phyloP scores from a whole-genome alignment of 371 early-diverging fungal species.

The Mortierella sp. region DNA sequence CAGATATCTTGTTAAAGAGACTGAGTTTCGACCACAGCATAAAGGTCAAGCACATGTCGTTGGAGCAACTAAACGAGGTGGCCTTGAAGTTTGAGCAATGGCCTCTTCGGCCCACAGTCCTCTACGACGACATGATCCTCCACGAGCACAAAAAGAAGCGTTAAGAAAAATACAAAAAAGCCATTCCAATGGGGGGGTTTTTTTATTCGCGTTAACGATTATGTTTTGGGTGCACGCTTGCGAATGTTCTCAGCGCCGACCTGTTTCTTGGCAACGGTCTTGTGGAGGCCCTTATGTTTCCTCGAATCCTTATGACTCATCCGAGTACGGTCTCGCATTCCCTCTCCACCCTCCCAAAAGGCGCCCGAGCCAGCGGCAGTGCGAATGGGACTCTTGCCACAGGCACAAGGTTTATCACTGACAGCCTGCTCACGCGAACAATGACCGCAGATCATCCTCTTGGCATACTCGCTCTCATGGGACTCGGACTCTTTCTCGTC shows the following conservation, averaged over 20 bases:
- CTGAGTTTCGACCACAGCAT: conserved; percentile 65
- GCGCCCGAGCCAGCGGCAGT: conserved; percentile 61
- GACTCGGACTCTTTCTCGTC: conserved; percentile 83
- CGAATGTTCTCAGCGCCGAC: conserved; percentile 66
- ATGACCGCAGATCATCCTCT: conserved; percentile 92
- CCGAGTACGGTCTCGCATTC: conserved; percentile 81
- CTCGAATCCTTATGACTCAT: conserved; percentile 86
- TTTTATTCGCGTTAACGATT: background rate
- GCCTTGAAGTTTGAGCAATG: conserved; percentile 73
- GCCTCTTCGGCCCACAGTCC: conserved; percentile 68
- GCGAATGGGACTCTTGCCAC: conserved; percentile 81
- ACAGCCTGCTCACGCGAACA: conserved; percentile 91
- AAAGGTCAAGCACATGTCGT: conserved; percentile 65
- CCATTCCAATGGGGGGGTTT: background rate
- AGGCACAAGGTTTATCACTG: conserved; percentile 67
- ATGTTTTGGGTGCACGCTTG: conserved; percentile 28
- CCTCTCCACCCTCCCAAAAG: conserved; percentile 99
- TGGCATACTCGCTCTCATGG: conserved; percentile 67
- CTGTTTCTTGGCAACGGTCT: conserved; percentile 68
- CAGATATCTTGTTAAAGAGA: conserved; percentile 69
- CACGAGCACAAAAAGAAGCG: conserved; percentile 38
- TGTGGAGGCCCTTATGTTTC: conserved; percentile 63
- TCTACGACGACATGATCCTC: conserved; percentile 64
- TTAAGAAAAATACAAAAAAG: background rate
- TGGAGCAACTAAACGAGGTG: conserved; percentile 68